phyloP scores from a whole-genome alignment of 2,329 filamentous ascomycete species.

The Zymoseptoria crescenta region DNA sequence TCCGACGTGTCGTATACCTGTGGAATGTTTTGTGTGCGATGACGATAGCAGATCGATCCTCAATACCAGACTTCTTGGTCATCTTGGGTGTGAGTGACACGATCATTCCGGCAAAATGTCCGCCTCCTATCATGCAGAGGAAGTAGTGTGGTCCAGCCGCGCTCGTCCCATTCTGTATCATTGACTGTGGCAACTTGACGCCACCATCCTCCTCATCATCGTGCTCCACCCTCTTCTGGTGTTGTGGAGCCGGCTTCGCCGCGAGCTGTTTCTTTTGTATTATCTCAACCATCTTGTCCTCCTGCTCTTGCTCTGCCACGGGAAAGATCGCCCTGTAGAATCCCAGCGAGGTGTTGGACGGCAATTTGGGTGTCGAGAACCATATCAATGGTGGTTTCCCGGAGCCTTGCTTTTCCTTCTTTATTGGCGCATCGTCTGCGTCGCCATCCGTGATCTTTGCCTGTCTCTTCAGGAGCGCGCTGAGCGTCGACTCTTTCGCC shows the following conservation, averaged over 20 bases:
- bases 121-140: constrained; percentile 96
- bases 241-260: constrained; percentile 45
- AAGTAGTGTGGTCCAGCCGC: constrained; percentile 79
- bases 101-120: constrained; percentile 95
- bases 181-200: constrained; percentile 42
- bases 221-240: constrained; percentile 32
- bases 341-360: constrained; percentile 71
- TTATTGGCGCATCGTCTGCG: constrained; percentile 41
- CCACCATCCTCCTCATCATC: constrained; percentile 48
- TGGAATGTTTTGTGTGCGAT: constrained; percentile 97
- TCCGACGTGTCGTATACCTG: constrained; percentile 88
- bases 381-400: constrained; percentile 74
- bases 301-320: constrained; percentile 58
- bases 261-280: constrained; percentile 70
- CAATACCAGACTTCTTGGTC: constrained; percentile 60
- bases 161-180: constrained; percentile 35
- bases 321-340: constrained; percentile 79
- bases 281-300: constrained; percentile 54
- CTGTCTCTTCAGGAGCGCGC: constrained; percentile 72
- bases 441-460: constrained; percentile 59
- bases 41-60: constrained; percentile 79
- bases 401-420: constrained; percentile 45
- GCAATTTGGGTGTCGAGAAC: constrained; percentile 70
- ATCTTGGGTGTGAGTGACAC: constrained; percentile 78
- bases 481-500: constrained; percentile 63